Base-by-base conservation (phyloP, 306 rosid species). In the Vigna radiata region DNA sequence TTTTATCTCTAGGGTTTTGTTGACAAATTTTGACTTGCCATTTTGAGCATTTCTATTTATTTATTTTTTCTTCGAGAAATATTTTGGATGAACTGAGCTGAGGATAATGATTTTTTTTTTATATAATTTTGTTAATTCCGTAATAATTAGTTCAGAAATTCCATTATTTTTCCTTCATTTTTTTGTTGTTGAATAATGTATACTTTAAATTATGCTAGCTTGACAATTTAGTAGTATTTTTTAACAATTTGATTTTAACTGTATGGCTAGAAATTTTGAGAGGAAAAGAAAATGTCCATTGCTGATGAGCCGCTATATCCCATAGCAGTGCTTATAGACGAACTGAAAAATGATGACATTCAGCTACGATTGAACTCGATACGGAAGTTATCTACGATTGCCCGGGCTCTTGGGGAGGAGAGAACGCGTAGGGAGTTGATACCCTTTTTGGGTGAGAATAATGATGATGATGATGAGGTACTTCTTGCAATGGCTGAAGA, bases 401-500 rank as follows among this genome's bases (percentile, higher is more conserved):
- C 97, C 0, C 93, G 93, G 2, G 97, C 97, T 16, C 93, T 91
- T 25, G 97, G 97, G 73, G 96, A 90, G 80, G 93, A 90, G 74
- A 83, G 97, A 16, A 90, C 97, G 1, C 86, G 97, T 18, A 91
- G 79, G 82, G 96, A 90, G 63, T 78, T 91, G 69, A 91, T 91
- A 81, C 97, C 97, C 0, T 91, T 91, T 88, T 70, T 91, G 69
- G 86, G 89, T 56, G 97, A 91, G 77, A 91, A 90, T 79, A 91
- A 90, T 63, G 97, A 91, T 12, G 97, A 91, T 0, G 97, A 91
- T 25, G 97, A 91, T 66, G 97, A 90, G 83, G 93, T 91, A 8
- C 97, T 91, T 83, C 95, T 91, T 81, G 96, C 91, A 8, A 88
- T 88, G 93, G 93, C 93, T 0, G 96, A 91, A 68, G 97, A 91